Base-by-base conservation (phyloP, 1,284 basidiomycete genomes). In the Apiotrichum montevideense region DNA sequence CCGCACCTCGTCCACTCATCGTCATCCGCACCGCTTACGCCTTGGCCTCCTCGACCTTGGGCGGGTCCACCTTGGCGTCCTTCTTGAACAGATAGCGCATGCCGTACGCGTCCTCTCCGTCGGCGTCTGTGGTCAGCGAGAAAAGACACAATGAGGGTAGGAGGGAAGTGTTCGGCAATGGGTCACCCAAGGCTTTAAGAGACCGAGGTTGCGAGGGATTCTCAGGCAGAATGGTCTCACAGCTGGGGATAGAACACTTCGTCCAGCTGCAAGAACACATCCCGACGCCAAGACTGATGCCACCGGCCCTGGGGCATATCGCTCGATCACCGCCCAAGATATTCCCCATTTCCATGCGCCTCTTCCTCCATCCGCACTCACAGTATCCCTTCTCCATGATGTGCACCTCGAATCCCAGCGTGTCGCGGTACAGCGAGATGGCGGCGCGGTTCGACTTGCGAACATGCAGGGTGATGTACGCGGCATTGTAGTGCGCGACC, bases 41-140 rank as follows among this genome's bases (percentile, higher is more conserved):
- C 52, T 6, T 44, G 15, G 45, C 47, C 52, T 47, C 35, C 14
- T 32, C 6, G 40, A 1, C 49, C 29, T 14, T 15, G 32, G 33
- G 8, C n/a, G 6, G n/a, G 21, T 4, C 40, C 39, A 42, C 49
- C 34, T 33, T 45, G 46, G 46, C 52, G 46, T 57, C 58, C 54
- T 57, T 56, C 42, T 55, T 57, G 45, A 76, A 77, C 39, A 74
- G 46, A 55, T 89, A 81, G 42, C 84, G 82, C 91, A 95, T 94
- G 2, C 88, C 85, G 69, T 89, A 92, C 39, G 92, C 91, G 66
- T 94, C 90, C 77, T 95, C 91, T 8, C 90, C 90, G 68, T 95
- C 91, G 4, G 89, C 90, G 78, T 94, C 90, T 92, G 45, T 13
- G 32, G 43, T 42, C 46, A 54, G 39, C 35, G 21, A 21, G 21